phyloP scores from a whole-genome alignment of 352 stramenopile genomes.

The Globisporangium megalacanthum region DNA sequence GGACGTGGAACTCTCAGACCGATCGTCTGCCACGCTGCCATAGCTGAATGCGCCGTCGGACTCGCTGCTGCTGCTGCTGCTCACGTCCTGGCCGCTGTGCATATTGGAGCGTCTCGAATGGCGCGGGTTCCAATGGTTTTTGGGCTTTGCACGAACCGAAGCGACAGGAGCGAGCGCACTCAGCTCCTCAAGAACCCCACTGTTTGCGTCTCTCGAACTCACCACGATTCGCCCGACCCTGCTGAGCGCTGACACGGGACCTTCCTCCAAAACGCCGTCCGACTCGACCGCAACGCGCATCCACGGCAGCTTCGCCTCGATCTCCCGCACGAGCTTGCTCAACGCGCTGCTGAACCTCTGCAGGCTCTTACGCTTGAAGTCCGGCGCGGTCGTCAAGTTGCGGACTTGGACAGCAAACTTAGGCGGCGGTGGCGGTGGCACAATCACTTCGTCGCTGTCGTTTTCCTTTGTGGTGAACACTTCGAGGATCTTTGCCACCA shows the following conservation, averaged over 20 bases:
- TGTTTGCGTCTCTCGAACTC: conserved; percentile 1
- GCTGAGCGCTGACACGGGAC: conserved; percentile 9
- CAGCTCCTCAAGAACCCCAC: conserved; percentile 3
- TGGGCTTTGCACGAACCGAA: neutral
- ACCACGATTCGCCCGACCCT: conserved; percentile 6
- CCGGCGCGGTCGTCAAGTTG: conserved; percentile 7
- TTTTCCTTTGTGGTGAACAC: neutral
- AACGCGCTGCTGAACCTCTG: conserved; percentile 5
- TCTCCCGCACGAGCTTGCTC: conserved; percentile 5
- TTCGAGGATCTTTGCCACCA: conserved; percentile 4
- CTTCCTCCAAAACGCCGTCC: conserved; percentile 9
- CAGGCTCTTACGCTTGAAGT: conserved; percentile 8
- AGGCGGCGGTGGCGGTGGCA: neutral
- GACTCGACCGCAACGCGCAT: conserved; percentile 2
- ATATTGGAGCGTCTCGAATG: neutral
- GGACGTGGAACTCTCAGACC: conserved; percentile 2
- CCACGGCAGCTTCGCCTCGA: conserved; percentile 5
- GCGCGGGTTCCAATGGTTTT: neutral
- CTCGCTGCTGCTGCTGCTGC: neutral
- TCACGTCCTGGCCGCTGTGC: neutral
- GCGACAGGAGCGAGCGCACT: neutral
- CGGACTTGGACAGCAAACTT: conserved; percentile 7
- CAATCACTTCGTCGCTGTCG: neutral
- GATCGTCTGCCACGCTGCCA: conserved; percentile 4
- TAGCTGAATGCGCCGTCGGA: conserved; percentile 8